Percentiles rank a stretch among this genome's conserved stretches.
phyloP scores from a whole-genome alignment of 306 rosid genomes.

The Inga laurina region DNA sequence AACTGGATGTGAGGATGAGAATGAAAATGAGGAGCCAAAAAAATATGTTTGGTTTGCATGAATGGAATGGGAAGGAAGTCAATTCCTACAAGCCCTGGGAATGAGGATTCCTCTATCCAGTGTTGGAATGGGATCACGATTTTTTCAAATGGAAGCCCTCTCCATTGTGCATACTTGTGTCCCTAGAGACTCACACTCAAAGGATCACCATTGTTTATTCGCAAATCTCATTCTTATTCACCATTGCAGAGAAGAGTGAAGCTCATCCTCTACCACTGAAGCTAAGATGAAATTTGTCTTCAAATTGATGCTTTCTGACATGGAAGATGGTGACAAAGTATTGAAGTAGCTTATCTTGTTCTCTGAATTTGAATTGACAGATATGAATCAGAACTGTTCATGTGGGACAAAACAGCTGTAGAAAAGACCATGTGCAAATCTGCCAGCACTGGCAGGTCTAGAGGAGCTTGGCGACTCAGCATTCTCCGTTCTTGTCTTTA shows the following conservation, averaged over 20 bases:
- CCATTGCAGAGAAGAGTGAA: not conserved
- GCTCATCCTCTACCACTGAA: slow-evolving; percentile 32
- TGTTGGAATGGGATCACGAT: not conserved
- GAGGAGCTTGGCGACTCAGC: too few species aligned
- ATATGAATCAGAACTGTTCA: slow-evolving; percentile 53
- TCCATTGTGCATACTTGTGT: not conserved
- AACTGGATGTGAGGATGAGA: not conserved
- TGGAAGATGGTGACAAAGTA: not conserved
- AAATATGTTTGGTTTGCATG: not conserved
- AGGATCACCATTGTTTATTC: not conserved
- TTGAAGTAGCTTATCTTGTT: slow-evolving; percentile 59
- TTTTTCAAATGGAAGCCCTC: not conserved
- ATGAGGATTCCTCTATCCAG: not conserved
- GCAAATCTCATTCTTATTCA: not conserved
- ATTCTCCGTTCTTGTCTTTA: too few species aligned
- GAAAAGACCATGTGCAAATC: not conserved
- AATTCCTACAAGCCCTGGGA: not conserved
- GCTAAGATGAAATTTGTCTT: slow-evolving; percentile 44
- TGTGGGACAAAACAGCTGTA: slow-evolving; percentile 57
- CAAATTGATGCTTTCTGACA: not conserved
- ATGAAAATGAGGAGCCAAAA: not conserved
- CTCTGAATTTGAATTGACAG: slow-evolving; percentile 80
- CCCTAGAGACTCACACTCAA: not conserved
- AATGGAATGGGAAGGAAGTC: not conserved
- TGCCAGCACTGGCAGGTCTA: too few species aligned